Conservation (phyloP, 169 alveolate species). For the Plasmodium fragile region DNA sequence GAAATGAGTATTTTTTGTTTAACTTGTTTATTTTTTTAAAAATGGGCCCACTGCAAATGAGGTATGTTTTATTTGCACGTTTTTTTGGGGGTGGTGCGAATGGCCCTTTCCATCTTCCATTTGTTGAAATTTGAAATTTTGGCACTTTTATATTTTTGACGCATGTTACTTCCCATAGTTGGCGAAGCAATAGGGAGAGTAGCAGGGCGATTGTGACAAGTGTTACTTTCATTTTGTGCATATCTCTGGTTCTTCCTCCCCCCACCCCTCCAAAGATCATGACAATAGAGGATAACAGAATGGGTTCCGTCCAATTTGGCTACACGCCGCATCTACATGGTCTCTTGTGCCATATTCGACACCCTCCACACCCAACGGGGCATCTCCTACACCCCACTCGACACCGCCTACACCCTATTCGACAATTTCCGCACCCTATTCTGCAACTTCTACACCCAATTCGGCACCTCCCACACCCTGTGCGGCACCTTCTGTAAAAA, state of each 20-base stretch:
- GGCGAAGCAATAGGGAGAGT: background rate
- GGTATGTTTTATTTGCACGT: background rate
- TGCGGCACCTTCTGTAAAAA: conserved; percentile 13
- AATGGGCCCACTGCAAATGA: conserved; percentile 15
- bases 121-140: background rate
- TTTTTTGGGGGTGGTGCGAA: background rate
- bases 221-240: background rate
- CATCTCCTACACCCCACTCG: conserved; percentile 23
- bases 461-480: conserved; percentile 12
- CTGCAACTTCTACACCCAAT: conserved; percentile 20
- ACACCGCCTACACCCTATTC: conserved; percentile 7
- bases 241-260: background rate
- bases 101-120: background rate
- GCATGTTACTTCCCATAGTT: background rate
- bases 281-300: background rate
- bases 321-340: conserved; percentile 9
- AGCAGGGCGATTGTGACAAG: background rate
- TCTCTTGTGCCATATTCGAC: background rate
- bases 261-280: background rate
- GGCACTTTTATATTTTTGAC: background rate
- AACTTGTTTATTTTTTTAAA: background rate
- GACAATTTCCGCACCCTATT: conserved; percentile 16
- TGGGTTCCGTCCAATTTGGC: background rate
- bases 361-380: conserved; percentile 10
- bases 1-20: background rate